phyloP scores from a whole-genome alignment of 345 rosid species.

The Alliaria petiolata region DNA sequence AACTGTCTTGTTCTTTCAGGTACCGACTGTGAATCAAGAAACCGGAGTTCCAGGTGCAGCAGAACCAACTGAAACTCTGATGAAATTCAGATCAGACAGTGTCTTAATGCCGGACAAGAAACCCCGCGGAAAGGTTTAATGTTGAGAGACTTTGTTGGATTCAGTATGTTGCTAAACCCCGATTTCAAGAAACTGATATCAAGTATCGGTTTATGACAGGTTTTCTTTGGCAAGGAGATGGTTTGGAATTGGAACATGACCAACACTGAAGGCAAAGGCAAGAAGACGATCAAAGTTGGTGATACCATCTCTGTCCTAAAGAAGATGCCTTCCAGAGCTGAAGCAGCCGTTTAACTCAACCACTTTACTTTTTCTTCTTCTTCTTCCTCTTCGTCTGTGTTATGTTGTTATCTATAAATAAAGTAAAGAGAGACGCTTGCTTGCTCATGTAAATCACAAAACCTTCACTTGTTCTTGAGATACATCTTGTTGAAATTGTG shows the following conservation, averaged over 20 bases:
- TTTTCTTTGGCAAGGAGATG: slow-evolving; percentile 80
- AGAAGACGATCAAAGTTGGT: slow-evolving; percentile 62
- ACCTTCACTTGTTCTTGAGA: background rate
- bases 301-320: slow-evolving; percentile 57
- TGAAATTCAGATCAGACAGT: slow-evolving; percentile 60
- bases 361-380: background rate
- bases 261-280: slow-evolving; percentile 38
- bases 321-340: slow-evolving; percentile 61
- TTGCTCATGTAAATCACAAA: background rate
- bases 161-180: background rate
- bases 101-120: slow-evolving; percentile 62
- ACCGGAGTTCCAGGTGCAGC: slow-evolving; percentile 51
- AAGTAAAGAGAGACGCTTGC: background rate
- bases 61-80: slow-evolving; percentile 71
- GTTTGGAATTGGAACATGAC: slow-evolving; percentile 49
- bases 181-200: background rate
- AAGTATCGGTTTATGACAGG: slow-evolving; percentile 31
- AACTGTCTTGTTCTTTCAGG: slow-evolving; percentile 33
- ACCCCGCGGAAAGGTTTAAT: slow-evolving; percentile 61
- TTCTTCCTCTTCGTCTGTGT: background rate
- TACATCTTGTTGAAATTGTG: slow-evolving; percentile 3
- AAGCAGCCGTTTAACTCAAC: slow-evolving; percentile 59
- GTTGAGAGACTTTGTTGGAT: background rate
- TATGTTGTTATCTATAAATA: slow-evolving; percentile 1
- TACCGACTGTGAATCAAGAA: slow-evolving; percentile 78